Evolutionary conservation across 2,329 filamentous ascomycete genomes (phyloP).

Genomic region (Nemania abortiva): DNA sequence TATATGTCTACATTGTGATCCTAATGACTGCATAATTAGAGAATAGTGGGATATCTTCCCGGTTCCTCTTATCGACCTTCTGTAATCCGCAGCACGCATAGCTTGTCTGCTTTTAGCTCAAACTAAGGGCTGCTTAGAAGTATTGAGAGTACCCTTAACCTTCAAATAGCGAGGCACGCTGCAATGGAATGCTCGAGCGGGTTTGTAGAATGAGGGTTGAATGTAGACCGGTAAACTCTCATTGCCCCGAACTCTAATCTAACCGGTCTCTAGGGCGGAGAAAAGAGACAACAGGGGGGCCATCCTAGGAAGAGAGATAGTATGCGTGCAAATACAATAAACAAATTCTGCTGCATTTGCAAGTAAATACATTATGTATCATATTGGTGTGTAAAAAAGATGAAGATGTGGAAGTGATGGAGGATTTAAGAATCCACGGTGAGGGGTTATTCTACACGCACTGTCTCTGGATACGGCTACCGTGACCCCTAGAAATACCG

Average conservation of each 20-base stretch:
- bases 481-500: too few species aligned
- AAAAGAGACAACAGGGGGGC: too few species aligned
- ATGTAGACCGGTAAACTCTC: neutral
- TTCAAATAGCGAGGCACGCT: neutral
- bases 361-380: too few species aligned
- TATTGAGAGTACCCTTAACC: neutral
- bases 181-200: too few species aligned
- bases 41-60: neutral
- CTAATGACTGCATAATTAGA: slow-evolving; percentile 14
- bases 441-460: too few species aligned
- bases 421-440: too few species aligned
- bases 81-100: neutral
- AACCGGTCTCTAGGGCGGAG: neutral
- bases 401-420: too few species aligned
- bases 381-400: too few species aligned
- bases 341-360: too few species aligned
- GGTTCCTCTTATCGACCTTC: neutral
- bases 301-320: too few species aligned
- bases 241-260: neutral
- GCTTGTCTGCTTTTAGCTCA: neutral
- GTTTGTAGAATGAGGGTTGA: neutral
- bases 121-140: neutral
- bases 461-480: too few species aligned
- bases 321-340: too few species aligned
- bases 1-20: slow-evolving; percentile 22